Base-by-base conservation (phyloP, 331 rosid species). In the Ulmus americana region DNA sequence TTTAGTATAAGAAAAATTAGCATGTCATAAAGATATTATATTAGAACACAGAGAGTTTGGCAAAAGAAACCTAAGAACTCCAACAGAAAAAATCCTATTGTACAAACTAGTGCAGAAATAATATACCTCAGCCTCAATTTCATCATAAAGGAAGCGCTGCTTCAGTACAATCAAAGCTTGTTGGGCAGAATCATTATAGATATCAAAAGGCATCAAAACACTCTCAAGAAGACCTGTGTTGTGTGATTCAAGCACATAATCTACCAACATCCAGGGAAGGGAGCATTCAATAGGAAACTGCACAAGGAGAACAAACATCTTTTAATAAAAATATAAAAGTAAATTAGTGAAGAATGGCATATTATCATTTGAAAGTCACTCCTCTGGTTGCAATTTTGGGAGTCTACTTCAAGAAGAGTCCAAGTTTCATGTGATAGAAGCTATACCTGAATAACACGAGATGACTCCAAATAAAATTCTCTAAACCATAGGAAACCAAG, bases 401-500 rank as follows among this genome's bases (percentile, higher is more conserved):
- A n/a, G 13, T 7, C 40, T 40, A 22, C 53, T n/a, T 22, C 11
- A 35, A 42, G 54, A 56, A 39, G 18, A 40, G 20, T 20, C 39
- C 16, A 20, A 41, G 43, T 53, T 14, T 70, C 43, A 45, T 4
- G 12, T 49, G 39, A 53, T 18, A 46, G 63, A 67, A 57, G 44
- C 50, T 70, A 38, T 86, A 92, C 98, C 96, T 92, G 98, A 75
- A 92, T 92, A 82, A 92, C 98, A 75, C 98, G 96, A 42, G 98
- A 92, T 56, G 98, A 86, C 83, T 92, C 98, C 61, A 92, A 70
- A 79, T 89, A 92, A 72, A 92, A 92, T 77, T 92, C 98, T 83
- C 95, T 87, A 69, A 86, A 92, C 98, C 98, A 92, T 70, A 92
- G 83, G 94, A 88, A 92, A 82, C 98, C 98, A 77, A 92, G 89